Percentiles rank a stretch among this genome's conserved stretches.
These are phyloP conservation scores for Lactarius trivialis DNA, from an alignment of 768 basidiomycete species.

Conservation along the genomic window DNA sequence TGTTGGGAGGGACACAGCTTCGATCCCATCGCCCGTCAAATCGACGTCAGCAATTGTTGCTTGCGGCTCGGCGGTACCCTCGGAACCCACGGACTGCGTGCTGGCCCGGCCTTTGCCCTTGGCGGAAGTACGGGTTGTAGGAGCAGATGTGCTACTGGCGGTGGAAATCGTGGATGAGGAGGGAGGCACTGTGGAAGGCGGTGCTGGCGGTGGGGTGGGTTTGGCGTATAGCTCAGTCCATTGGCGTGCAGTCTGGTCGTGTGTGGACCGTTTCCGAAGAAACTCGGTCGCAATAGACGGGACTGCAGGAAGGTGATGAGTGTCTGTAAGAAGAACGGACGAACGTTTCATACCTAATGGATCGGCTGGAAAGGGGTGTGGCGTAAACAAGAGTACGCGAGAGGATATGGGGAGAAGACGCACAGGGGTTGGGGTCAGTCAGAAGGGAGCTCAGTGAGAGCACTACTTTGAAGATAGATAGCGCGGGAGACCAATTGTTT, in stretches of 20 bases:
- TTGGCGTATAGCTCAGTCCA: slow-evolving; percentile 34
- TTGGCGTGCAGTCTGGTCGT: slow-evolving; percentile 37
- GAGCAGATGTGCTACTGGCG: neutral
- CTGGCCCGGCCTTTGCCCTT: slow-evolving; percentile 23
- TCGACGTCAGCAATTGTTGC: slow-evolving; percentile 12
- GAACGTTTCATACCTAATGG: slow-evolving; percentile 17
- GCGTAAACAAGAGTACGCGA: neutral
- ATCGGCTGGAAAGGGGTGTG: slow-evolving; percentile 15
- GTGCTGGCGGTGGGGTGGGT: slow-evolving; percentile 3
- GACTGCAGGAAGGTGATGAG: slow-evolving; percentile 21
- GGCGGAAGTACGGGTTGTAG: neutral
- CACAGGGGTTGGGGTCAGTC: slow-evolving; percentile 91
- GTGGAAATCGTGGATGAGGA: neutral
- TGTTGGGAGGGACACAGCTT: neutral
- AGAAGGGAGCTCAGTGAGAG: slow-evolving; percentile 88
- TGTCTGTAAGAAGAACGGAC: neutral
- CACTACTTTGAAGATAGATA: slow-evolving; percentile 92
- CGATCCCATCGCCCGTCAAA: slow-evolving; percentile 17
- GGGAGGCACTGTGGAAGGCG: neutral
- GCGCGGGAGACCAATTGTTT: slow-evolving; percentile 88
- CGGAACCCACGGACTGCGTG: neutral
- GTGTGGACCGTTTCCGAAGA: slow-evolving; percentile 29
- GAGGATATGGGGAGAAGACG: slow-evolving; percentile 30
- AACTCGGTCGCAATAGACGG: slow-evolving; percentile 31
- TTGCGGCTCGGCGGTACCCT: neutral